phyloP scores from a whole-genome alignment of 2,329 filamentous ascomycete genomes.

The Penicillium sp. region DNA sequence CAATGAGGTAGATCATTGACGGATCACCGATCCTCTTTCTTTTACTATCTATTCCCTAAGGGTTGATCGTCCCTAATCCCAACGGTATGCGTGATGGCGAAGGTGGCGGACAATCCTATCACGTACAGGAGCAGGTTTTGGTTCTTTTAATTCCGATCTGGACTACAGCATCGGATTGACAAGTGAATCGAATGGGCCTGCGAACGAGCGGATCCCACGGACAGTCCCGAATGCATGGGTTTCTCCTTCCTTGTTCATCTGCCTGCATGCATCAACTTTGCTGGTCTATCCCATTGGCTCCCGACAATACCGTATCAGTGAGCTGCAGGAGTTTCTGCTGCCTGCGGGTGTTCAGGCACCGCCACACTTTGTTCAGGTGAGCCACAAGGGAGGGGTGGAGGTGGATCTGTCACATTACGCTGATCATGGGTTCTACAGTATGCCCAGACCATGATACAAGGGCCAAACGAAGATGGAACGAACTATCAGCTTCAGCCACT shows the following conservation, averaged over 20 bases:
- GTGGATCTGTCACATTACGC: conserved; percentile 19
- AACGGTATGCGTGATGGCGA: conserved; percentile 16
- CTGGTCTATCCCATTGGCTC: neutral
- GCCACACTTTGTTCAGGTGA: conserved; percentile 18
- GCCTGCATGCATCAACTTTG: conserved; percentile 1
- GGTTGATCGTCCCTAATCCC: neutral
- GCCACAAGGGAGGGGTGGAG: conserved; percentile 11
- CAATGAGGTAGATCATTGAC: neutral
- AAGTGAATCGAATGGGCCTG: conserved; percentile 4
- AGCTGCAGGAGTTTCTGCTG: neutral
- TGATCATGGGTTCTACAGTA: neutral
- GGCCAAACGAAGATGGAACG: neutral
- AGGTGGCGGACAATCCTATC: conserved; percentile 19
- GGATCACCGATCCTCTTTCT: neutral
- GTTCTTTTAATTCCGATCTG: conserved; percentile 18
- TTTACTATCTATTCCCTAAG: neutral
- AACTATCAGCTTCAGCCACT: conserved; percentile 10
- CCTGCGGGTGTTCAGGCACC: conserved; percentile 15
- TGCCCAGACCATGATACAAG: neutral
- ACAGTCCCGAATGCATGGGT: conserved; percentile 8
- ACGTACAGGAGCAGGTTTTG: conserved; percentile 12
- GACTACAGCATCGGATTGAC: conserved; percentile 16
- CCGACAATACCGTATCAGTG: conserved; percentile 11
- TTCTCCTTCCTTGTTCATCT: conserved; percentile 6
- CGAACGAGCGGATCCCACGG: conserved; percentile 6